Evolutionary conservation across 169 alveolate genomes (phyloP).

Genomic region (Cryptosporidium baileyi): DNA sequence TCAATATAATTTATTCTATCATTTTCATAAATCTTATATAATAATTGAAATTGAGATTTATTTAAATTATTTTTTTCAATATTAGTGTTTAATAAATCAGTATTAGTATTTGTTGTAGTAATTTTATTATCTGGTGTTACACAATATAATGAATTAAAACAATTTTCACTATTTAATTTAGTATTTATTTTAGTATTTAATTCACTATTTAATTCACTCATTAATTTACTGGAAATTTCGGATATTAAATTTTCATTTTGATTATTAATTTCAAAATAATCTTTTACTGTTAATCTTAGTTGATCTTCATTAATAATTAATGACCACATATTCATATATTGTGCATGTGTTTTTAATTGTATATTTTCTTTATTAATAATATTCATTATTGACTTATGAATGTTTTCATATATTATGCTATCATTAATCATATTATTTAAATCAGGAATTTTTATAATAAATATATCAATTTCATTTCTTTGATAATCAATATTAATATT

Average conservation of each 20-base stretch:
- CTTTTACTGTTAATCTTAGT: constrained; percentile 20
- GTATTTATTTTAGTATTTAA: neutral
- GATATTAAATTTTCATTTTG: constrained; percentile 1
- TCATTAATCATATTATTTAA: neutral
- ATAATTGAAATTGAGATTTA: neutral
- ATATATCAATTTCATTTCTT: neutral
- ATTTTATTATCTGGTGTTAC: neutral
- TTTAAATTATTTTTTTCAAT: neutral
- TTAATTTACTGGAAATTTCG: constrained; percentile 15
- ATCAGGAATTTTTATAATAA: constrained; percentile 19
- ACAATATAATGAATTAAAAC: neutral
- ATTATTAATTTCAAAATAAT: constrained; percentile 1
- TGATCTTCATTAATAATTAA: constrained; percentile 38
- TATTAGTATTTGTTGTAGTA: neutral
- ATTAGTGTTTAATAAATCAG: neutral
- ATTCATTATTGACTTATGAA: neutral
- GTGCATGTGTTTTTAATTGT: neutral
- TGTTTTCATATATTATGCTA: neutral
- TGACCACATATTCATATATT: constrained; percentile 43
- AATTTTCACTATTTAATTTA: neutral
- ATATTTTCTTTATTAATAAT: neutral
- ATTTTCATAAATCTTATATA: neutral
- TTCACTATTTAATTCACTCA: neutral
- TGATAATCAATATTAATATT: neutral
- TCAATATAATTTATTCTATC: constrained; percentile 11